Evolutionary conservation across 2,329 filamentous ascomycete species (phyloP), one percentile per base, ranked within the genome.

Genomic region (Trichoderma endophyticum): DNA sequence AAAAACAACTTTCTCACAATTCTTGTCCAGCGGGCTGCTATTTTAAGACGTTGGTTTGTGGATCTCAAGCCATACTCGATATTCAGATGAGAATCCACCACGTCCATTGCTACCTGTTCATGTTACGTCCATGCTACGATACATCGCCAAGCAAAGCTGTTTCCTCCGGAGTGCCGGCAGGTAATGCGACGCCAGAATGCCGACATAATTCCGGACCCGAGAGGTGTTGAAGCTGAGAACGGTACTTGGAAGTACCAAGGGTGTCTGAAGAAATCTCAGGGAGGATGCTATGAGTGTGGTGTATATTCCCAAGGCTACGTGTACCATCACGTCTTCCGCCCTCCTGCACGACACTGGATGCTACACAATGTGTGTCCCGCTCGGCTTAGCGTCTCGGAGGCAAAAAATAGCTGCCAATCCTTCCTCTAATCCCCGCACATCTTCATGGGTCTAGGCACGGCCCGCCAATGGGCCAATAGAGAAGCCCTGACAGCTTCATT

Each of bases 391-490:
- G 57, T 32, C 67, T 70, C 67, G 57, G 67, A 70, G 67, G 57
- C 67, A 70, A 70, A 62, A 70, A 70, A 28, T 70, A 57, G 57
- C 57, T 62, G 57, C 67, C 65, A 68, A 60, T 68, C 54, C 34
- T 32, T 36, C 48, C 48, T 24, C n/a, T 54, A 54, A 21, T 39
- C 64, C 64, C 63, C 63, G 66, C 56, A 51, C 14, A 34, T 43
- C 65, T 32, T 60, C 39, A 26, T 39, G 51, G 64, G 28, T 18
- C 64, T 48, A 70, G 67, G 67, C 28, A 62, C 67, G 67, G 67
- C 57, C 67, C 67, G 67, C 57, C 7, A 21, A 21, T 39, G 59
- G 57, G 62, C 67, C 67, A 70, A 70, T 62, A 54, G 57, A 62
- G 15, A 9, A 28, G 39, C 39, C 57, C 11, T 21, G 67, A 28